Base-by-base conservation (phyloP, 1,284 basidiomycete species). In the Ustilago sp. region DNA sequence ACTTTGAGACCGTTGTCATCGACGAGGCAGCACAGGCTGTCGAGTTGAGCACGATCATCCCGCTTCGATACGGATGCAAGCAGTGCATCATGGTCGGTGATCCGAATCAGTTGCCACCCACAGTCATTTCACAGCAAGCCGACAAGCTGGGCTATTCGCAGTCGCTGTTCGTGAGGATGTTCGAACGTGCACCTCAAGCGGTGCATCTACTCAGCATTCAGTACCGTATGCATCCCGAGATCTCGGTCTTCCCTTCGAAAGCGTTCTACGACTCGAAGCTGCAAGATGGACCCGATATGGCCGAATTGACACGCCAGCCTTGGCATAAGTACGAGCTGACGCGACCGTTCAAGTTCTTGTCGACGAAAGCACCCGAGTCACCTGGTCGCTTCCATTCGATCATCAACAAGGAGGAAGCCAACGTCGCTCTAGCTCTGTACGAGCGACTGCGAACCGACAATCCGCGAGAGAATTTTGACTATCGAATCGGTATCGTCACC, bases 181-280 rank as follows among this genome's bases (percentile, higher is more conserved):
- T 95, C 83, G 92, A 91, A 81, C 90, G 91, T 45, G 88, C 90
- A 36, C 91, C 92, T 3, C 90, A 93, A 12, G 91, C 92, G 32
- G 93, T 97, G 54, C 93, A 99, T 87, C 89, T 99, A 5, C 88
- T 99, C 70, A 95, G 93, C 79, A 99, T 99, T 54, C 97, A 99
- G 87, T 99, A 99, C 86, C 96, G 97, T 84, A 99, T 99, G 97
- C 95, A 99, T 86, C 96, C 97, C 1, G 91, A 93, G 68, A 99
- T 99, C 85, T 96, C 94, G 76, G 88, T 88, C 56, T 90, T 99
- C 35, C 97, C 97, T 0, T 98, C 95, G 73, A 89, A 89, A 59
- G 87, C 95, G 1, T 99, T 99, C 87, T 99, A 99, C 86, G 88
- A 92, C 59, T 91, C 91, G 5, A 89, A 90, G 54, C 88, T 99